Percentiles rank a stretch among this genome's conserved stretches.
phyloP scores from a whole-genome alignment of 2,329 filamentous ascomycete species.

The Ophiostoma pallidulum region DNA sequence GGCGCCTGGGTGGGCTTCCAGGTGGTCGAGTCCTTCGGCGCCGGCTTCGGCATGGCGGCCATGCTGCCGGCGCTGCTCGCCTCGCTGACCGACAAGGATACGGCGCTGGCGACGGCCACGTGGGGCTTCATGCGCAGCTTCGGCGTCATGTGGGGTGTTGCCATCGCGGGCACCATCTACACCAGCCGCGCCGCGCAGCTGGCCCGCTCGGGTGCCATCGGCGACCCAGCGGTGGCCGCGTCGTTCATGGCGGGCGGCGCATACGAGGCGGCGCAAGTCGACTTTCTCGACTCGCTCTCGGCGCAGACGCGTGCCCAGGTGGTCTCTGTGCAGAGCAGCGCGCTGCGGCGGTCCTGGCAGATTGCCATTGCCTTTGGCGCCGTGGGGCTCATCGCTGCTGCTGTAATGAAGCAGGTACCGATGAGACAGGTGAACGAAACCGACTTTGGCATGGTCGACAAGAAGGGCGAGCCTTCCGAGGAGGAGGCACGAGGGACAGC shows the following conservation, averaged over 20 bases:
- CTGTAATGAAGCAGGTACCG: conserved; percentile 18
- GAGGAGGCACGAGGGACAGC: too few relatives aligned
- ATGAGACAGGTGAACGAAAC: conserved; percentile 22
- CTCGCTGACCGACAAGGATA: conserved; percentile 25
- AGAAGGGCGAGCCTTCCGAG: not conserved
- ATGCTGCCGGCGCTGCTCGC: conserved; percentile 31
- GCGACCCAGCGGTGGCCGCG: conserved; percentile 11
- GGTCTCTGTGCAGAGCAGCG: conserved; percentile 14
- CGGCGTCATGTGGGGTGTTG: conserved; percentile 30
- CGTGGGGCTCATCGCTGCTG: conserved; percentile 18
- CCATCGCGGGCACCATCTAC: conserved; percentile 30
- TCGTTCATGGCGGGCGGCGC: conserved; percentile 18
- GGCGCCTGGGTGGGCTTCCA: conserved; percentile 31
- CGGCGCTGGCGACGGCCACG: conserved; percentile 28
- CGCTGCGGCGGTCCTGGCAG: conserved; percentile 19
- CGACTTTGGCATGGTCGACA: conserved; percentile 19
- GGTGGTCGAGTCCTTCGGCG: conserved; percentile 56
- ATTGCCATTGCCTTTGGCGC: conserved; percentile 21
- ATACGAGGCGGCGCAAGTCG: conserved; percentile 19
- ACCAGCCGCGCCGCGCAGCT: conserved; percentile 22
- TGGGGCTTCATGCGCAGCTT: conserved; percentile 31
- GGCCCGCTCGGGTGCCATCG: conserved; percentile 11
- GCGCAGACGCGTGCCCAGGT: conserved; percentile 15
- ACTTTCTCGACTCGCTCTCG: conserved; percentile 16
- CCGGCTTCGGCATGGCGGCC: conserved; percentile 35